A percentile compares a stretch with the other conserved stretches of the same genome.
Conservation (phyloP, 192 early-diverging fungal genomes). For the Chytriomyces sp. region DNA sequence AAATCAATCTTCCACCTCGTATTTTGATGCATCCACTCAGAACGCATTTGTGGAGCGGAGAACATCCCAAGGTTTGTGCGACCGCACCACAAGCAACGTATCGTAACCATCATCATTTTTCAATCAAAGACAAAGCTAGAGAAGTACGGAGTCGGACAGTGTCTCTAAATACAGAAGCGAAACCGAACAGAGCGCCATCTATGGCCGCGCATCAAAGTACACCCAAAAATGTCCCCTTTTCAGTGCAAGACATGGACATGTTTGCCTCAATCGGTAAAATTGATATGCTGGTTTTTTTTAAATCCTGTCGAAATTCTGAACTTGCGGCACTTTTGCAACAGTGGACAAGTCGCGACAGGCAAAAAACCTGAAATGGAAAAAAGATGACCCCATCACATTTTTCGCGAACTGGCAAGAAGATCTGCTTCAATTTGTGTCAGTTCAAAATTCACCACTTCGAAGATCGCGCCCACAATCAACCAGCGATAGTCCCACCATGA, state of each 20-base stretch:
- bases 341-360: slow-evolving; percentile 49
- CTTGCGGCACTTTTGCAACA: not conserved
- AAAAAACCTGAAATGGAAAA: slow-evolving; percentile 51
- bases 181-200: not conserved
- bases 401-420: slow-evolving; percentile 53
- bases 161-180: slow-evolving; percentile 6
- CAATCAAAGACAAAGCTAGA: slow-evolving; percentile 3
- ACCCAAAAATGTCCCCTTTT: not conserved
- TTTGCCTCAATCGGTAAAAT: slow-evolving; percentile 27
- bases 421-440: slow-evolving; percentile 5
- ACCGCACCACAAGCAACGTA: too few relatives aligned
- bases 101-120: too few relatives aligned
- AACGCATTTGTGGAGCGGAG: slow-evolving; percentile 19
- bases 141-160: slow-evolving; percentile 24
- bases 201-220: not conserved
- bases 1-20: slow-evolving; percentile 19
- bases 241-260: slow-evolving; percentile 14
- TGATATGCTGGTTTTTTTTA: slow-evolving; percentile 6
- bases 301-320: not conserved
- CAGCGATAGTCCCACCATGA: slow-evolving; percentile 19
- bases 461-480: slow-evolving; percentile 11
- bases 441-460: slow-evolving; percentile 27
- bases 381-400: slow-evolving; percentile 43
- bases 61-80: slow-evolving; percentile 2
- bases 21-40: not conserved